Base-by-base conservation (phyloP, 306 rosid species). In the Nissolia schottii region DNA sequence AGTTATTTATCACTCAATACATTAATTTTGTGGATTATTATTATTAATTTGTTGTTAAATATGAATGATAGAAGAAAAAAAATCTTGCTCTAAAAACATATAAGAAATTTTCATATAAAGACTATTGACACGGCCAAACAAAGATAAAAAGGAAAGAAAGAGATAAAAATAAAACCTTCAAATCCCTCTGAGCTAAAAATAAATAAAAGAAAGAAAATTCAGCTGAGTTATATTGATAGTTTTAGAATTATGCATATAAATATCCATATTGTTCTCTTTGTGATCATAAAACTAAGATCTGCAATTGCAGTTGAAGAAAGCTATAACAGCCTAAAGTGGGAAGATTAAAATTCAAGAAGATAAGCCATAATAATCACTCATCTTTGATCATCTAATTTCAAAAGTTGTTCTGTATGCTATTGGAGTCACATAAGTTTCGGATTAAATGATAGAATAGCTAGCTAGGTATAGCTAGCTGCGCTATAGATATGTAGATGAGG, bases 401-500 rank as follows among this genome's bases (percentile, higher is more conserved):
- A 56, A 74, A 80, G 82, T 80, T 74, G 80, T 74, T 83, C 77
- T 87, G 76, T 37, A 66, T 40, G 69, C 14, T 27, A 58, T 25
- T 78, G 71, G 45, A 74, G 78, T 59, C 60, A 27, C 62, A 78
- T 71, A 10, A 38, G 60, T 57, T 43, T 73, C n/a, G 66, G 64
- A 66, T 71, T 19, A 61, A 61, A 79, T 67, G 53, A 75, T 48
- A 70, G 83, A 56, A n/a, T n/a, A n/a, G n/a, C n/a, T n/a, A n/a
- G n/a, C n/a, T n/a, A n/a, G 6, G 8, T 34, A 45, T 72, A 55
- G 73, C 3, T 77, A 75, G 77, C 82, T 45, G 76, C 32, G 43
- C 35, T 14, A 64, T 20, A 14, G 43, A 27, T 14, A 64, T 20
- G 4, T 79, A 84, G 93, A 79, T 63, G 91, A 91, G 87, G 97